phyloP scores from a whole-genome alignment of 2,329 filamentous ascomycete species.

The Dothiorella sarmentorum region DNA sequence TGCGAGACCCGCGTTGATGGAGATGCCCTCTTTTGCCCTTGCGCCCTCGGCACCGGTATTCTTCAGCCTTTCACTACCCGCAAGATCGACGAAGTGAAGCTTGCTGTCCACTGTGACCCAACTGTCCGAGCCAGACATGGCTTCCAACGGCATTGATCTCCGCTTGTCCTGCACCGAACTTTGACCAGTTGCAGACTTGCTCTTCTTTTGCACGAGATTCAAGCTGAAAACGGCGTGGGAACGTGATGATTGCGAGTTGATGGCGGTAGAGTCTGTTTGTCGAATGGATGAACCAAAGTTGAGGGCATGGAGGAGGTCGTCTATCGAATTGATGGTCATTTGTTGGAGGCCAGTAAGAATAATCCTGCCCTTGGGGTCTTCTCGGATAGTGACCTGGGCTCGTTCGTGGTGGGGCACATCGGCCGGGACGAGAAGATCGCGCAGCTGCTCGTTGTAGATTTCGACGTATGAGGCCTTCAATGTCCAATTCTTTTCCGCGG shows the following conservation, averaged over 20 bases:
- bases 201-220: slow-evolving; percentile 84
- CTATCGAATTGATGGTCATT: slow-evolving; percentile 82
- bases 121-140: slow-evolving; percentile 62
- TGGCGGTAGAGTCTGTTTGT: slow-evolving; percentile 93
- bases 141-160: slow-evolving; percentile 79
- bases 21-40: slow-evolving; percentile 91
- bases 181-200: slow-evolving; percentile 38
- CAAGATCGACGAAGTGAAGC: slow-evolving; percentile 95
- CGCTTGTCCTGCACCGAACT: slow-evolving; percentile 71
- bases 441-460: slow-evolving; percentile 96
- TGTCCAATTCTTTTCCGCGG: slow-evolving; percentile 75
- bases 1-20: slow-evolving; percentile 93
- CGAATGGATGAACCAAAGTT: slow-evolving; percentile 92
- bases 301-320: slow-evolving; percentile 83
- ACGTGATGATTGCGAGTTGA: slow-evolving; percentile 95
- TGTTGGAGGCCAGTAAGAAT: slow-evolving; percentile 86
- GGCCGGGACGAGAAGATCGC: slow-evolving; percentile 83
- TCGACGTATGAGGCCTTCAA: slow-evolving; percentile 89
- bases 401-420: slow-evolving; percentile 66
- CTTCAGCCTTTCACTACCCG: slow-evolving; percentile 93
- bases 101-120: slow-evolving; percentile 94
- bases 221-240: slow-evolving; percentile 97
- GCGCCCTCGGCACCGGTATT: slow-evolving; percentile 96
- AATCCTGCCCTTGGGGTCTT: slow-evolving; percentile 92
- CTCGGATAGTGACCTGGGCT: slow-evolving; percentile 79